Base-by-base conservation (phyloP, 2,329 filamentous ascomycete genomes). In the Xylaria sp. region DNA sequence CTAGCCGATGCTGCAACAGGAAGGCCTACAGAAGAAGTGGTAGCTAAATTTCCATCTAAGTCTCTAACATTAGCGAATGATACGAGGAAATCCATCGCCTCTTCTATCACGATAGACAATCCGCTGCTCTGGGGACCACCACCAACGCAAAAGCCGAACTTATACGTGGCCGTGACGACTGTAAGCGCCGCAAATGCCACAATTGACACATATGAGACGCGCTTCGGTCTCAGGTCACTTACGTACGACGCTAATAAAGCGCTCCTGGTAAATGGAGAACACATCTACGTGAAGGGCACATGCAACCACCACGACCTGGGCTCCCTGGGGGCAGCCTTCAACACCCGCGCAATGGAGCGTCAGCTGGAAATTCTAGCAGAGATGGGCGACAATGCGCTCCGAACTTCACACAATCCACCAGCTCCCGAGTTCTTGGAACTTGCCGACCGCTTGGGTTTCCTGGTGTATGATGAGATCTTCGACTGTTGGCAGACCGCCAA, bases 381-480 rank as follows among this genome's bases (percentile, higher is more conserved):
- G 9, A 80, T 87, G 78, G 86, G 86, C 10, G 75, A 73, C 70
- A 88, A 87, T 67, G 82, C 84, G 0, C 77, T 88, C 3, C 81
- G 86, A 3, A 87, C 82, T 28, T 82, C 85, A 0, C 86, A 88
- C 74, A 88, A 88, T 74, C 85, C 85, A 0, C 86, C 86, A 0
- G 84, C 85, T 0, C 80, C 84, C 0, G 85, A 87, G 69, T 75
- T 87, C 0, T 80, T 88, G 0, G 82, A 86, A 10, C 72, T 88
- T 7, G 81, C 85, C 1, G 86, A 88, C 72, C 75, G 77, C 1
- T 76, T 85, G 74, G 86, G 86, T 0, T 82, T 88, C 66, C 57
- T 88, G 3, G 83, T 88, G 3, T 75, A 88, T 46, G 84, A 87
- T 69, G 86, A 88, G 76, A 83, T 86, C 20, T 88, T 88, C 70